phyloP scores from a whole-genome alignment of 2,329 filamentous ascomycete species.

The Pseudogymnoascus sp. region DNA sequence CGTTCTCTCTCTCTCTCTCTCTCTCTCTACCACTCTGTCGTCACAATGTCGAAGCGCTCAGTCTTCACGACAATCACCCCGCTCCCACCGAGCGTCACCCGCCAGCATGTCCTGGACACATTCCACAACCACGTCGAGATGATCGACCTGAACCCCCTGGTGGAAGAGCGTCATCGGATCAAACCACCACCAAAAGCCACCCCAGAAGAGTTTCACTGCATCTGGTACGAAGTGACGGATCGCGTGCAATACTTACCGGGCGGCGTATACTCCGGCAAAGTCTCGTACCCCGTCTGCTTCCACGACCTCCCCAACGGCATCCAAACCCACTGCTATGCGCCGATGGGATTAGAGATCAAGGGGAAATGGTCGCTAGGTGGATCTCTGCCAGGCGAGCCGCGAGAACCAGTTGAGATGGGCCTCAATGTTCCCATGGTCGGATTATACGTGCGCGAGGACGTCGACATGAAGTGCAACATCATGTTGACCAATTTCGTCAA shows the following conservation, averaged over 20 bases:
- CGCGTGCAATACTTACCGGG: slow-evolving; percentile 69
- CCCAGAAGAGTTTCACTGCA: slow-evolving; percentile 63
- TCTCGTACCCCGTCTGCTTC: slow-evolving; percentile 76
- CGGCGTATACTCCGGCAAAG: slow-evolving; percentile 53
- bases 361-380: slow-evolving; percentile 74
- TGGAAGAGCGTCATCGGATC: slow-evolving; percentile 65
- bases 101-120: slow-evolving; percentile 65
- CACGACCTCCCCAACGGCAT: slow-evolving; percentile 66
- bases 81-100: slow-evolving; percentile 60
- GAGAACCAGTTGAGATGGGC: slow-evolving; percentile 59
- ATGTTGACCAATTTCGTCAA: slow-evolving; percentile 72
- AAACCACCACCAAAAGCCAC: slow-evolving; percentile 59
- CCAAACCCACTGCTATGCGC: slow-evolving; percentile 78
- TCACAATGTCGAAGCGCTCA: slow-evolving; percentile 60
- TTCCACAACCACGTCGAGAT: slow-evolving; percentile 75
- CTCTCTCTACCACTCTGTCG: neutral
- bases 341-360: slow-evolving; percentile 72
- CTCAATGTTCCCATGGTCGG: slow-evolving; percentile 60
- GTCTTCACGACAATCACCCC: slow-evolving; percentile 75
- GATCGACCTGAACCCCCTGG: slow-evolving; percentile 82
- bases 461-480: slow-evolving; percentile 75
- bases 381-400: slow-evolving; percentile 62
- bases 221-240: slow-evolving; percentile 77
- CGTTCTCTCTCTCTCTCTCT: neutral
- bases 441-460: slow-evolving; percentile 78